Conservation (phyloP, 2,329 filamentous ascomycete species). For the Epichloe gansuensis region DNA sequence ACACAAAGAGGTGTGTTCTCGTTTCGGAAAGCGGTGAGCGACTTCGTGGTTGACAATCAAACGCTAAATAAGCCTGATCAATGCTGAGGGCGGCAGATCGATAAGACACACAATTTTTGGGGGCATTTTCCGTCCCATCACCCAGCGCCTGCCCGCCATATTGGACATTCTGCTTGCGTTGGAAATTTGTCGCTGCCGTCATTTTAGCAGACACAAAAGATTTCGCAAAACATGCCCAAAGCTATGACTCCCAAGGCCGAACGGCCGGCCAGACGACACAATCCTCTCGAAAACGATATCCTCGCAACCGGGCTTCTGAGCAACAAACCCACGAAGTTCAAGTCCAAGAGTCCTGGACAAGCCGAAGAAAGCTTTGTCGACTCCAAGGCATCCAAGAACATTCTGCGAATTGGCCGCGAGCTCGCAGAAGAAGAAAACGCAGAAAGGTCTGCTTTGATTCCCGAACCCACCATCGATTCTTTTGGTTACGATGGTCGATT, state of each 20-base stretch:
- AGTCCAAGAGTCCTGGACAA: constrained; percentile 48
- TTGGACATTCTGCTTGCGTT: neutral
- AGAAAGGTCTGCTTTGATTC: constrained; percentile 19
- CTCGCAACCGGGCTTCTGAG: constrained; percentile 57
- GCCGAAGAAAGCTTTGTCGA: constrained; percentile 67
- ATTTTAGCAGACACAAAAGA: neutral
- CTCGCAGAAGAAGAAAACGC: constrained; percentile 66
- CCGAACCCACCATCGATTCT: constrained; percentile 34
- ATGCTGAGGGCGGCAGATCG: constrained; percentile 26
- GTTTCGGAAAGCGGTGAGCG: constrained; percentile 20
- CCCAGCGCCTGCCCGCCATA: neutral
- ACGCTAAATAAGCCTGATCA: constrained; percentile 15
- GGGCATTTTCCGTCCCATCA: constrained; percentile 14
- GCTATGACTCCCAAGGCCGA: constrained; percentile 46
- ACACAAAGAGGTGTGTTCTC: neutral
- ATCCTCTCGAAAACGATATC: constrained; percentile 84
- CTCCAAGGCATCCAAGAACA: constrained; percentile 76
- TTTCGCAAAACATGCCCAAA: constrained; percentile 60
- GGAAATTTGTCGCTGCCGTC: neutral
- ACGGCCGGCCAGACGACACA: constrained; percentile 61
- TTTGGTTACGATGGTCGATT: constrained; percentile 76
- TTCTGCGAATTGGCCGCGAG: constrained; percentile 80
- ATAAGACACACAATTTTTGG: constrained; percentile 25
- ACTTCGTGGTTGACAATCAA: neutral
- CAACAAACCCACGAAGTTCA: constrained; percentile 61